A percentile compares a stretch with the other conserved stretches of the same genome.
These are phyloP conservation scores for Tausonia pullulans DNA, from an alignment of 1,284 basidiomycete species.

Conservation along the genomic window DNA sequence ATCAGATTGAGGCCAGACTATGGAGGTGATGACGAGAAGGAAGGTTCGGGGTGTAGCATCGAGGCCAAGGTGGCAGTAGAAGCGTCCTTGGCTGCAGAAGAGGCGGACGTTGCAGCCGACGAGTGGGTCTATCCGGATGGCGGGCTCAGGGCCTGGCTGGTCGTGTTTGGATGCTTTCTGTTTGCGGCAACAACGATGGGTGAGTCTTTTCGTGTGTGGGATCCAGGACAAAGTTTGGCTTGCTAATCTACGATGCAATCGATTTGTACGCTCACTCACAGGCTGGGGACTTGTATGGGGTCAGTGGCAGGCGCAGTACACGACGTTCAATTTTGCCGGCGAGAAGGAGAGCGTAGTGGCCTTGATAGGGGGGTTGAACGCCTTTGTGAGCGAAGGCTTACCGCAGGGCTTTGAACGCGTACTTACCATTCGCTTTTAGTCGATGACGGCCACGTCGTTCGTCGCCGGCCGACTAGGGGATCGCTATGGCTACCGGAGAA, in stretches of 20 bases:
- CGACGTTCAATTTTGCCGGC: slow-evolving; percentile 2
- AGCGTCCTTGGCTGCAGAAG: neutral
- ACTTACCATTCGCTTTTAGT: neutral
- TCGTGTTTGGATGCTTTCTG: slow-evolving; percentile 19
- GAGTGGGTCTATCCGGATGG: slow-evolving; percentile 22
- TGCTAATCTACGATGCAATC: too few species aligned
- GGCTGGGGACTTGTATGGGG: neutral
- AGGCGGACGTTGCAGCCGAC: neutral
- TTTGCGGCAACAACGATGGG: slow-evolving; percentile 11
- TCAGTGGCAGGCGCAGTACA: neutral
- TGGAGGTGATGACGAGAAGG: neutral
- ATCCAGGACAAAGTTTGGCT: neutral
- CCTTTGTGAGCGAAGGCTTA: slow-evolving; percentile 7
- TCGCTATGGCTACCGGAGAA: slow-evolving; percentile 6
- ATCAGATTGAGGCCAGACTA: too few species aligned
- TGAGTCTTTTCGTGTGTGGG: neutral
- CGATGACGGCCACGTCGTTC: slow-evolving; percentile 14
- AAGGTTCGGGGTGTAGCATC: neutral
- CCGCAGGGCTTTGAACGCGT: neutral
- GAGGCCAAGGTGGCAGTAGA: neutral
- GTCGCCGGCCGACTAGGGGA: slow-evolving; percentile 19
- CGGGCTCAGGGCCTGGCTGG: slow-evolving; percentile 17
- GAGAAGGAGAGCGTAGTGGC: slow-evolving; percentile 9
- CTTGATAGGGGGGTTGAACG: slow-evolving; percentile 8
- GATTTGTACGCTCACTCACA: neutral